phyloP scores from a whole-genome alignment of 78 protist genomes.

The Parvularia atlantis region DNA sequence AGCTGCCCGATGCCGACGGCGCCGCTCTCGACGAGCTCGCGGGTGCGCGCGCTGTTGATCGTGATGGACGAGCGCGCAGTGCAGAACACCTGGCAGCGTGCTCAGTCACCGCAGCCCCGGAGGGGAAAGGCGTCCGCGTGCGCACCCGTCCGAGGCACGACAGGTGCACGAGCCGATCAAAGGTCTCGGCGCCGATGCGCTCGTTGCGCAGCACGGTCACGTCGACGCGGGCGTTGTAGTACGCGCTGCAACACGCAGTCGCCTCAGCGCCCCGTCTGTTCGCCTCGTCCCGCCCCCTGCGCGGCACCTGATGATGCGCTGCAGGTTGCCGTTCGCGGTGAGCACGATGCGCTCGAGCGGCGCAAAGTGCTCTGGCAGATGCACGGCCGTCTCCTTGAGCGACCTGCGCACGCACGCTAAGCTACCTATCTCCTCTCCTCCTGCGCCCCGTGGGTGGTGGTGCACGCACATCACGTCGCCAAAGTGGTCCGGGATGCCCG shows the following conservation, averaged over 20 bases:
- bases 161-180: slow-evolving; percentile 2
- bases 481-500: no score
- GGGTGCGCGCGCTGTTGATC: background rate
- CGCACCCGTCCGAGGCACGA: background rate
- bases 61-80: background rate
- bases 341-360: slow-evolving; percentile 4
- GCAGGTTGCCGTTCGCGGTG: slow-evolving; percentile 13
- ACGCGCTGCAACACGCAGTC: background rate
- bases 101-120: background rate
- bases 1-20: slow-evolving; percentile 9
- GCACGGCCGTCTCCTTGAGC: background rate
- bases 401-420: no score
- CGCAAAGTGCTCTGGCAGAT: background rate
- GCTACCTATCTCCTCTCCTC: no score
- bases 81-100: background rate
- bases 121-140: background rate
- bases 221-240: background rate
- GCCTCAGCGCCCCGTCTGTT: background rate
- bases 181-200: background rate
- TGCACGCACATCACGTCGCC: no score
- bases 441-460: no score
- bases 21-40: background rate
- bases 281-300: no score
- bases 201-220: background rate
- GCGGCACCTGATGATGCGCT: background rate